These are phyloP conservation scores for Trichomonas vaginalis DNA, from an alignment of 208 protist genomes.

Conservation along the genomic window DNA sequence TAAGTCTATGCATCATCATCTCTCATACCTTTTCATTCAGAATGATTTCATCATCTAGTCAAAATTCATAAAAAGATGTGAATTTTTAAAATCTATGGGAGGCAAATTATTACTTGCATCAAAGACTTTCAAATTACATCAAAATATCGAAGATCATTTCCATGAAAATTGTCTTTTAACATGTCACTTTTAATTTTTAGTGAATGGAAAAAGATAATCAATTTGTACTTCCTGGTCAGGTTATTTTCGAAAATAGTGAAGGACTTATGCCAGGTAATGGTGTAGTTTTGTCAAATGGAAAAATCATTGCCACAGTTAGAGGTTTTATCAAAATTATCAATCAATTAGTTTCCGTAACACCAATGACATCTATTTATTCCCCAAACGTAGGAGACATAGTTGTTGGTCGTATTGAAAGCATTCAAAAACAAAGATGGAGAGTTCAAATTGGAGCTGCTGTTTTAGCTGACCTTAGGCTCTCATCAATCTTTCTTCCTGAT, in stretches of 20 bases:
- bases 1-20: too few species aligned
- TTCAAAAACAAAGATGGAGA: slow-evolving; percentile 14
- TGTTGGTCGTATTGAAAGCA: neutral
- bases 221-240: neutral
- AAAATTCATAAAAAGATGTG: too few species aligned
- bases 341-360: neutral
- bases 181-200: too few species aligned
- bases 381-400: neutral
- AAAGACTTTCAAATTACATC: too few species aligned
- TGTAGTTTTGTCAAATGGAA: neutral
- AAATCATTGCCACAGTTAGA: neutral
- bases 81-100: too few species aligned
- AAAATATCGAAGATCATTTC: too few species aligned
- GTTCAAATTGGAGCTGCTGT: neutral
- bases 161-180: too few species aligned
- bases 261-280: neutral
- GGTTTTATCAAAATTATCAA: neutral
- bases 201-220: neutral
- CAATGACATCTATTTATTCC: neutral
- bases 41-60: too few species aligned
- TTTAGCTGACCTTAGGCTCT: neutral
- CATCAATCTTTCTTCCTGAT: slow-evolving; percentile 3
- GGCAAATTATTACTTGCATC: too few species aligned
- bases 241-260: neutral
- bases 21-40: too few species aligned